phyloP scores from a whole-genome alignment of 208 protist genomes.

The Trypanosoma theileri region DNA sequence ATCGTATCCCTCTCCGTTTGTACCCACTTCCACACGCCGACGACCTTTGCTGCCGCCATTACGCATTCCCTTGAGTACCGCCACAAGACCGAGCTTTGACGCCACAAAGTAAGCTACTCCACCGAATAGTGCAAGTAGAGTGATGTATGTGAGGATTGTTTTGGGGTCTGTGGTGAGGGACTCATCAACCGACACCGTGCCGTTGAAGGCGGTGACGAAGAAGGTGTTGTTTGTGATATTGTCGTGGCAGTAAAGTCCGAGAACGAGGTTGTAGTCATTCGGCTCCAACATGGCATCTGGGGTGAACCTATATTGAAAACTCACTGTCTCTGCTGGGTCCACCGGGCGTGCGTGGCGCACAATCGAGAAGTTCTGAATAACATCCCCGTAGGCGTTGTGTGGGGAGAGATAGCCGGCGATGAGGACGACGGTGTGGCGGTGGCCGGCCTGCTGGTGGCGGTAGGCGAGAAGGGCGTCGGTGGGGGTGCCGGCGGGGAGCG shows the following conservation, averaged over 20 bases:
- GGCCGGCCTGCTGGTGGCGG: conserved; percentile 52
- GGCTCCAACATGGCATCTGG: conserved; percentile 70
- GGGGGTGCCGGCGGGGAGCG: conserved; percentile 49
- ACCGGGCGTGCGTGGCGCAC: conserved; percentile 75
- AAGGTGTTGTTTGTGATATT: conserved; percentile 59
- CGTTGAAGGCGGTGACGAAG: conserved; percentile 74
- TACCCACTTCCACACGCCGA: conserved; percentile 27
- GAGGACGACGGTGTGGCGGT: conserved; percentile 53
- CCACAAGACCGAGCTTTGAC: conserved; percentile 49
- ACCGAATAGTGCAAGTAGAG: conserved; percentile 57
- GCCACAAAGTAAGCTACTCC: conserved; percentile 52
- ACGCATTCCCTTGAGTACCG: conserved; percentile 25
- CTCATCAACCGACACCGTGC: conserved; percentile 68
- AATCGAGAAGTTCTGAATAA: conserved; percentile 90
- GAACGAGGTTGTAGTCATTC: conserved; percentile 77
- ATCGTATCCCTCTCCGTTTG: conserved; percentile 57
- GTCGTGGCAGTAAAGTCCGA: conserved; percentile 78
- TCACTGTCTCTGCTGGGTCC: conserved; percentile 54
- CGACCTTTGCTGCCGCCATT: conserved; percentile 9
- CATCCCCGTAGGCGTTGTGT: conserved; percentile 32
- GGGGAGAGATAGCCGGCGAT: conserved; percentile 58
- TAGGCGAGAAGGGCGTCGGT: conserved; percentile 57
- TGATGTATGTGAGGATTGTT: conserved; percentile 85
- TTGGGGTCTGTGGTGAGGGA: conserved; percentile 71
- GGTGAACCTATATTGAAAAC: conserved; percentile 82